Conservation (phyloP, 2,329 filamentous ascomycete genomes). For the Neurospora sp. region DNA sequence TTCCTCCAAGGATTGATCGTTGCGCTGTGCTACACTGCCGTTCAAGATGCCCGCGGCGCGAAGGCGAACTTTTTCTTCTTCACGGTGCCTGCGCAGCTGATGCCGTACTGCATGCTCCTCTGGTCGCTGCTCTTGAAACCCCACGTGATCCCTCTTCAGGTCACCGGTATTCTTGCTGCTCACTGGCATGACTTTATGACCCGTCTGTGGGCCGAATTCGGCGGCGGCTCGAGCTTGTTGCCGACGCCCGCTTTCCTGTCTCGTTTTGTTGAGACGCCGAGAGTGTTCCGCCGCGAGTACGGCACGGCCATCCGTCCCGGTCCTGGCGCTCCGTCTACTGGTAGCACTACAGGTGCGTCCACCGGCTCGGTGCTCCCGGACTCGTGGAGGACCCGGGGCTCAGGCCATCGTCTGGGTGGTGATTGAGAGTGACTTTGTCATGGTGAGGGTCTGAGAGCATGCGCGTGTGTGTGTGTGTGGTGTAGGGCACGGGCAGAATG, state of each 20-base stretch:
- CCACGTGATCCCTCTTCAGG: conserved; percentile 52
- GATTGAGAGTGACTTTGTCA: conserved; percentile 13
- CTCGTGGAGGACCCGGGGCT: conserved; percentile 53
- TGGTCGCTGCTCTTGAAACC: conserved; percentile 59
- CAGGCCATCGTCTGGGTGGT: conserved; percentile 51
- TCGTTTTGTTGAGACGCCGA: conserved; percentile 48
- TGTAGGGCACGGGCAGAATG: not conserved
- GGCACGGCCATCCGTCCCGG: conserved; percentile 48
- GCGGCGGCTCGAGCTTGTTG: conserved; percentile 69
- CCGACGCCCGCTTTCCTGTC: conserved; percentile 64
- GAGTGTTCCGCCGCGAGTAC: conserved; percentile 41
- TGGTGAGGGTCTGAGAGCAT: not conserved
- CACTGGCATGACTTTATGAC: conserved; percentile 88
- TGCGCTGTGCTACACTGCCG: conserved; percentile 73
- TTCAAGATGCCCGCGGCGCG: conserved; percentile 72
- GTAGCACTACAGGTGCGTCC: conserved; percentile 30
- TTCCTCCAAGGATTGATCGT: conserved; percentile 61
- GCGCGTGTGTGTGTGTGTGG: not conserved
- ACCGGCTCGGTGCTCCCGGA: conserved; percentile 45
- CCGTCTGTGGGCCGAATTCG: conserved; percentile 79
- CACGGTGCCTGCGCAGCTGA: conserved; percentile 68
- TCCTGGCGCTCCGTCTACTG: conserved; percentile 23
- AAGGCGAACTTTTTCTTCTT: conserved; percentile 74
- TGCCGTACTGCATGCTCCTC: conserved; percentile 71
- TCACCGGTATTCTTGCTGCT: conserved; percentile 74